Conservation (phyloP, 1,139 yeast genomes). For the Debaryomyces fabryi region DNA sequence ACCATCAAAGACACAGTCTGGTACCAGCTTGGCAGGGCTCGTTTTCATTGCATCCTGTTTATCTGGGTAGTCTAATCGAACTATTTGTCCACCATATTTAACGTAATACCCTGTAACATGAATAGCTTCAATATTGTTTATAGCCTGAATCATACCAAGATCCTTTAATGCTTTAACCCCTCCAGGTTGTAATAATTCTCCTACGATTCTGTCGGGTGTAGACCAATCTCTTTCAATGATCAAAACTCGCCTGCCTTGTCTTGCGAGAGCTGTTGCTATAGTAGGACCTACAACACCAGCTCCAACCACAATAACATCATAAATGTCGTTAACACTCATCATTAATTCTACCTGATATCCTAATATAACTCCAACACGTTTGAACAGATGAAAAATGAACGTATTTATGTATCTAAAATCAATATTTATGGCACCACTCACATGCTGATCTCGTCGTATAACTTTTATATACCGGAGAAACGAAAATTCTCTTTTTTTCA, state of each 20-base stretch:
- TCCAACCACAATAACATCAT: constrained; percentile 77
- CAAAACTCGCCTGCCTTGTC: constrained; percentile 80
- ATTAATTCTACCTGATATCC: constrained; percentile 7
- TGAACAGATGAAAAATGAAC: background rate
- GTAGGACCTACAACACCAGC: constrained; percentile 98
- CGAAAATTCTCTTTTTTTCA: constrained; percentile 1
- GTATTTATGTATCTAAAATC: background rate
- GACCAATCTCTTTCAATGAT: constrained; percentile 86
- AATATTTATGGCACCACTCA: constrained; percentile 4
- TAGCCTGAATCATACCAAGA: constrained; percentile 78
- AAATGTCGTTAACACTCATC: constrained; percentile 16
- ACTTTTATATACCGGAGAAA: constrained; percentile 1
- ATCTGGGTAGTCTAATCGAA: constrained; percentile 71
- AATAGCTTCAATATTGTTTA: constrained; percentile 81
- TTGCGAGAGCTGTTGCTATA: constrained; percentile 84
- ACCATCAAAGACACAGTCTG: constrained; percentile 54
- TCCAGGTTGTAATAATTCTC: constrained; percentile 95
- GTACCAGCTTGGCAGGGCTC: constrained; percentile 52
- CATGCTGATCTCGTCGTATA: constrained; percentile 6
- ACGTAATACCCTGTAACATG: constrained; percentile 82
- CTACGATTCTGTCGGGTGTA: constrained; percentile 94
- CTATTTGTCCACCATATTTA: constrained; percentile 58
- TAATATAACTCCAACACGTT: background rate
- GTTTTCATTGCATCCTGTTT: constrained; percentile 50
- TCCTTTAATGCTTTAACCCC: constrained; percentile 82